phyloP scores from a whole-genome alignment of 257 asterid species.

The Plantago ovata region DNA sequence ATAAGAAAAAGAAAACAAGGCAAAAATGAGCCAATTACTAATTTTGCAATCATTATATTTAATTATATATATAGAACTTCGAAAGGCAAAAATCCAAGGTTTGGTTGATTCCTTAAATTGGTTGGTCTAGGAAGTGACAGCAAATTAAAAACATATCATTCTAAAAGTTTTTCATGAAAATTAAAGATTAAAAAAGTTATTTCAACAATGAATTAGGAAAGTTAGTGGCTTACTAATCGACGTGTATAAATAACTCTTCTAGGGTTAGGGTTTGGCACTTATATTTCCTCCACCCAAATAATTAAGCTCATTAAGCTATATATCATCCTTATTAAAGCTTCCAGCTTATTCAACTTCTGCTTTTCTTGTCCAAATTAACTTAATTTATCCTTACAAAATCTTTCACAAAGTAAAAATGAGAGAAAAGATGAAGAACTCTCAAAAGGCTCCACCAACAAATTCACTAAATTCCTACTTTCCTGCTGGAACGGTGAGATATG shows the following conservation, averaged over 20 bases:
- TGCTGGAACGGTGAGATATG: constrained; percentile 46
- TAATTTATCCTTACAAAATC: not conserved
- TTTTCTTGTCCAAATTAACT: not conserved
- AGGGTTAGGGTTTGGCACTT: constrained; percentile 56
- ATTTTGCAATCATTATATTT: too few species aligned
- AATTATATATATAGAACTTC: too few species aligned
- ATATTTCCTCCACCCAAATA: not conserved
- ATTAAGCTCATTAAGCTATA: not conserved
- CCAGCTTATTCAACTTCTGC: constrained; percentile 1
- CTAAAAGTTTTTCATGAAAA: too few species aligned
- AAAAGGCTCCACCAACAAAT: constrained; percentile 28
- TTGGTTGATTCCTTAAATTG: too few species aligned
- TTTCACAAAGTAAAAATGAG: not conserved
- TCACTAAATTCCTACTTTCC: constrained; percentile 34
- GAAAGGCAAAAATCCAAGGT: too few species aligned
- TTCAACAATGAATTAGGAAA: too few species aligned
- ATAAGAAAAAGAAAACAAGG: too few species aligned
- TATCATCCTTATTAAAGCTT: not conserved
- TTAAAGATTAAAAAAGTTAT: too few species aligned
- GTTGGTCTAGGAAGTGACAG: too few species aligned
- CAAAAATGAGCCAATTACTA: too few species aligned
- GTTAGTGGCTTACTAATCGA: too few species aligned
- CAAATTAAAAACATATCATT: too few species aligned
- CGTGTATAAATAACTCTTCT: constrained; percentile 46
- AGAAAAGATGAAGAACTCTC: constrained; percentile 40